Conservation (phyloP, 2,329 filamentous ascomycete species). For the Fusarium phyllophilum region DNA sequence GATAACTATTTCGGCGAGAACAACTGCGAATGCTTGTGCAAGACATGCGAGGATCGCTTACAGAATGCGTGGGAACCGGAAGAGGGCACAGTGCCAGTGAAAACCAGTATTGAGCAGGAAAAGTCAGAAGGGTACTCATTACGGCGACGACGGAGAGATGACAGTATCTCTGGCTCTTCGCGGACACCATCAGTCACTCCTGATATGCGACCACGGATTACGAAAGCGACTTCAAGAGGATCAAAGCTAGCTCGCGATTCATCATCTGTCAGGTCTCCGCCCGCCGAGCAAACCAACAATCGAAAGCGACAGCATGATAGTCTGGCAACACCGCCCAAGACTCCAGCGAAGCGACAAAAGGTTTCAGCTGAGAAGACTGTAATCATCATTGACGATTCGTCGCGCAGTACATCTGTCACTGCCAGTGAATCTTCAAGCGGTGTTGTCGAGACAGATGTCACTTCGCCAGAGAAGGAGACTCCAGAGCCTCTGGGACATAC, state of each 20-base stretch:
- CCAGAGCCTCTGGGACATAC: conserved; percentile 52
- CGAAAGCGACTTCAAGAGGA: conserved; percentile 52
- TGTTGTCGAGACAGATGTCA: conserved; percentile 55
- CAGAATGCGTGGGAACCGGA: conserved; percentile 84
- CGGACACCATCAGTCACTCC: conserved; percentile 68
- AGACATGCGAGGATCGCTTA: conserved; percentile 79
- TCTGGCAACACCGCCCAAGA: conserved; percentile 65
- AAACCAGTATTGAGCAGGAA: conserved; percentile 64
- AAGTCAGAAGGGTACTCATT: conserved; percentile 63
- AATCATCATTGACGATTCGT: conserved; percentile 44
- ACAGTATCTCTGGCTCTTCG: conserved; percentile 61
- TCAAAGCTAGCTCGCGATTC: conserved; percentile 49
- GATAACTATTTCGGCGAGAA: conserved; percentile 95
- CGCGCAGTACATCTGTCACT: conserved; percentile 53
- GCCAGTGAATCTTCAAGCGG: conserved; percentile 42
- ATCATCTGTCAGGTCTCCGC: conserved; percentile 45
- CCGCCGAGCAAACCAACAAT: conserved; percentile 40
- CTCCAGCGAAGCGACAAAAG: conserved; percentile 63
- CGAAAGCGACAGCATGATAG: conserved; percentile 56
- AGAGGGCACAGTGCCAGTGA: conserved; percentile 57
- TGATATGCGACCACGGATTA: conserved; percentile 63
- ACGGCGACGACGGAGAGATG: conserved; percentile 63
- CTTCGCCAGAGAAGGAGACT: conserved; percentile 61
- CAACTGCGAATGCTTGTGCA: conserved; percentile 94
- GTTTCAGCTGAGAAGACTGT: conserved; percentile 42